Evolutionary conservation across 768 basidiomycete genomes (phyloP).

Genomic region (Lyophyllum atratum): DNA sequence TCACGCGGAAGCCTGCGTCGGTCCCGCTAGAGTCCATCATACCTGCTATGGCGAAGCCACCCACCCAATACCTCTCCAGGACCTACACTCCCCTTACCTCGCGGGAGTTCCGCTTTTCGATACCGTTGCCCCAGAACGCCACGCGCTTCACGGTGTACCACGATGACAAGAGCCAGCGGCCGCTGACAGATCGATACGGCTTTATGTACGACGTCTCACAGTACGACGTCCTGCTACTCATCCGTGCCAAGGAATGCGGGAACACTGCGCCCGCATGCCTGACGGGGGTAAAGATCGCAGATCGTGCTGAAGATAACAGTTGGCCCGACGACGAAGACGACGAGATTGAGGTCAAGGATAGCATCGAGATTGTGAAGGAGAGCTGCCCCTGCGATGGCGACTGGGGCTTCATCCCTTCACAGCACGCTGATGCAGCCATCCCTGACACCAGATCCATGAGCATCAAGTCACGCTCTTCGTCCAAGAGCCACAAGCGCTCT

Average conservation of each 20-base stretch:
- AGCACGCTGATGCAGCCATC: not conserved
- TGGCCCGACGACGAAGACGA: constrained; percentile 64
- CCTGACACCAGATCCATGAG: constrained; percentile 29
- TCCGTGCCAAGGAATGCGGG: constrained; percentile 70
- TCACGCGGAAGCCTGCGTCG: constrained; percentile 35
- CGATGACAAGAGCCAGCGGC: constrained; percentile 53
- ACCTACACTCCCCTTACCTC: constrained; percentile 74
- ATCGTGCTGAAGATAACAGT: constrained; percentile 75
- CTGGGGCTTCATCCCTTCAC: constrained; percentile 12
- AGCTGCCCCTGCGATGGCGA: constrained; percentile 47
- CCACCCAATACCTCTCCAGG: constrained; percentile 80
- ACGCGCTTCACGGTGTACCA: constrained; percentile 54
- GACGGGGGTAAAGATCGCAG: constrained; percentile 87
- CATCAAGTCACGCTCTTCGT: constrained; percentile 52
- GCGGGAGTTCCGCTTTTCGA: constrained; percentile 72
- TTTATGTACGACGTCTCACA: constrained; percentile 87
- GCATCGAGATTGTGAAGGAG: constrained; percentile 48
- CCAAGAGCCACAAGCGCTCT: constrained; percentile 49
- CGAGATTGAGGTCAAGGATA: constrained; percentile 28
- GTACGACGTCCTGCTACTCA: constrained; percentile 77
- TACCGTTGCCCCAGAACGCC: constrained; percentile 58
- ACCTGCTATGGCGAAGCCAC: constrained; percentile 76
- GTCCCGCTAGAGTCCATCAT: constrained; percentile 85
- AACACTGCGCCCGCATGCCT: constrained; percentile 82
- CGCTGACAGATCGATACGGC: constrained; percentile 84